Evolutionary conservation across 176 grass and related monocot genomes (phyloP).

Genomic region (Oryza nivara): DNA sequence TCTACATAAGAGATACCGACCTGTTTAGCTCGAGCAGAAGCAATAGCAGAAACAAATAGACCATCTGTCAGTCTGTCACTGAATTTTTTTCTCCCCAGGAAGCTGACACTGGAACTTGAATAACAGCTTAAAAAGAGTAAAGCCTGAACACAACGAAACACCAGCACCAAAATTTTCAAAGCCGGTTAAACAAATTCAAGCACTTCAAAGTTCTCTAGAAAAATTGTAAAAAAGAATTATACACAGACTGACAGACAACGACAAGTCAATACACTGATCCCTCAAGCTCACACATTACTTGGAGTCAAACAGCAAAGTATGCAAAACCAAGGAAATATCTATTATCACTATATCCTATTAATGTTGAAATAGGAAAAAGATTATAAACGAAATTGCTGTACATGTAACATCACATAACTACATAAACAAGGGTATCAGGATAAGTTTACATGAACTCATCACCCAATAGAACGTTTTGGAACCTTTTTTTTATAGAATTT

Average conservation of each 20-base stretch:
- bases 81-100: not conserved
- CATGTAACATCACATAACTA: not conserved
- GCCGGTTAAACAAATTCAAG: not conserved
- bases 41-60: not conserved
- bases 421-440: not conserved
- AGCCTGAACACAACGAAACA: conserved; percentile 1
- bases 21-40: conserved; percentile 1
- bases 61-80: not conserved
- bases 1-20: not conserved
- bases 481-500: conserved; percentile 12
- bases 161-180: not conserved
- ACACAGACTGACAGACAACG: not conserved
- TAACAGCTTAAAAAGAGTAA: conserved; percentile 3
- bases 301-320: not conserved
- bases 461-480: not conserved
- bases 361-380: not conserved
- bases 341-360: not conserved
- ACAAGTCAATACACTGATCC: not conserved
- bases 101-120: not conserved
- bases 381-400: not conserved
- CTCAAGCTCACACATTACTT: not conserved
- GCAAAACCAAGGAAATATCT: not conserved
- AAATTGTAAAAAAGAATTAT: not conserved
- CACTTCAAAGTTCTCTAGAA: not conserved
- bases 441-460: not conserved